These are phyloP conservation scores for Eutrema heterophyllum DNA, from an alignment of 345 rosid genomes.

Conservation along the genomic window DNA sequence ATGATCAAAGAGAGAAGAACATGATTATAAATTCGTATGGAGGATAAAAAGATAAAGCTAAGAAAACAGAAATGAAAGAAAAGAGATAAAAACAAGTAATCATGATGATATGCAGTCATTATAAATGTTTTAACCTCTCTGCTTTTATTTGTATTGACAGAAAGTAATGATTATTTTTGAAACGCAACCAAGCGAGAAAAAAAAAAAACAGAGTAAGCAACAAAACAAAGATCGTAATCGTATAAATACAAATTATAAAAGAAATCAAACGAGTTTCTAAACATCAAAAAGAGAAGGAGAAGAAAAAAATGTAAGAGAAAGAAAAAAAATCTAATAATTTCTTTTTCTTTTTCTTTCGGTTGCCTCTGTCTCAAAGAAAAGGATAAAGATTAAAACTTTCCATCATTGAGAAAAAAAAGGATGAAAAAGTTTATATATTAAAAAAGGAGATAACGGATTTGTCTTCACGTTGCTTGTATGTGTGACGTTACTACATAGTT, in stretches of 20 bases:
- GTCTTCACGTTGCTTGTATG: slow-evolving; percentile 25
- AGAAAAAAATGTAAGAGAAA: neutral
- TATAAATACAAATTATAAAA: neutral
- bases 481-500: slow-evolving; percentile 19
- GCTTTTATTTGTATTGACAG: slow-evolving; percentile 15
- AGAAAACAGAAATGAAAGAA: neutral
- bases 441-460: neutral
- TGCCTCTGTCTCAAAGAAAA: slow-evolving; percentile 48
- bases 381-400: slow-evolving; percentile 38
- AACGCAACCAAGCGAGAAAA: slow-evolving; percentile 18
- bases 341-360: slow-evolving; percentile 34
- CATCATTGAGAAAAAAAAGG: neutral
- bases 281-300: neutral
- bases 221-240: slow-evolving; percentile 14
- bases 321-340: neutral
- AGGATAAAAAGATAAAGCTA: slow-evolving; percentile 26
- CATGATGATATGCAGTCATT: slow-evolving; percentile 31
- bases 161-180: slow-evolving; percentile 25
- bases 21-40: slow-evolving; percentile 28
- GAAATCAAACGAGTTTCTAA: neutral
- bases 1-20: slow-evolving; percentile 30
- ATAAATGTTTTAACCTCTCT: slow-evolving; percentile 25
- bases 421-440: neutral
- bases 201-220: slow-evolving; percentile 29
- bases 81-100: slow-evolving; percentile 25